phyloP scores from a whole-genome alignment of 768 basidiomycete genomes.

The Russula dissimulans region DNA sequence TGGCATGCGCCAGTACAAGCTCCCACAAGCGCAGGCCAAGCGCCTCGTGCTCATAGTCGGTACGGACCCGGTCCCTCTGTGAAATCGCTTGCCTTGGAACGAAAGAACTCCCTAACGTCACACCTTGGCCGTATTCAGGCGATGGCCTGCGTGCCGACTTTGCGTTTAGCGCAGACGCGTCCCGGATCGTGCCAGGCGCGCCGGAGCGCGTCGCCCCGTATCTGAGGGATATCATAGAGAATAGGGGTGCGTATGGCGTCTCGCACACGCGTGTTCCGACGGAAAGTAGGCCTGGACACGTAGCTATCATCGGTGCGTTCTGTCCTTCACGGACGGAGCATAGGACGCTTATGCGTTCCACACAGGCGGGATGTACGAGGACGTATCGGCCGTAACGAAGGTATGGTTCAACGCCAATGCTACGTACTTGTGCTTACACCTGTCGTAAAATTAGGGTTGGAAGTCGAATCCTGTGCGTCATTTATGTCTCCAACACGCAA shows the following conservation, averaged over 20 bases:
- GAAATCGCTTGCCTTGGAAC: not conserved
- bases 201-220: conserved; percentile 64
- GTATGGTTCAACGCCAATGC: conserved; percentile 26
- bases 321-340: not conserved
- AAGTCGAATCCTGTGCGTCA: conserved; percentile 64
- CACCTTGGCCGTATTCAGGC: conserved; percentile 32
- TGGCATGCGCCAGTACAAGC: conserved; percentile 56
- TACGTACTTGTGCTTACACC: conserved; percentile 3
- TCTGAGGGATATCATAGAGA: conserved; percentile 55
- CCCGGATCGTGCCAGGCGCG: conserved; percentile 40
- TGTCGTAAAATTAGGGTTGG: conserved; percentile 50
- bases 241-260: conserved; percentile 69
- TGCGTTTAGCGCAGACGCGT: conserved; percentile 55
- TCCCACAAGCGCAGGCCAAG: conserved; percentile 44
- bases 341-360: not conserved
- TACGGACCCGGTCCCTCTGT: conserved; percentile 25
- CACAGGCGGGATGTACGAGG: conserved; percentile 80
- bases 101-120: not conserved
- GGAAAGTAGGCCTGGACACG: conserved; percentile 81
- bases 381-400: conserved; percentile 82
- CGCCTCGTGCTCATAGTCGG: conserved; percentile 76
- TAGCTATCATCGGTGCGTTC: conserved; percentile 66
- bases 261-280: conserved; percentile 84
- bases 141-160: conserved; percentile 82
- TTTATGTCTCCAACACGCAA: not conserved